These are phyloP conservation scores for Aureobasidium sp. DNA, from an alignment of 2,329 filamentous ascomycete species.

Conservation along the genomic window DNA sequence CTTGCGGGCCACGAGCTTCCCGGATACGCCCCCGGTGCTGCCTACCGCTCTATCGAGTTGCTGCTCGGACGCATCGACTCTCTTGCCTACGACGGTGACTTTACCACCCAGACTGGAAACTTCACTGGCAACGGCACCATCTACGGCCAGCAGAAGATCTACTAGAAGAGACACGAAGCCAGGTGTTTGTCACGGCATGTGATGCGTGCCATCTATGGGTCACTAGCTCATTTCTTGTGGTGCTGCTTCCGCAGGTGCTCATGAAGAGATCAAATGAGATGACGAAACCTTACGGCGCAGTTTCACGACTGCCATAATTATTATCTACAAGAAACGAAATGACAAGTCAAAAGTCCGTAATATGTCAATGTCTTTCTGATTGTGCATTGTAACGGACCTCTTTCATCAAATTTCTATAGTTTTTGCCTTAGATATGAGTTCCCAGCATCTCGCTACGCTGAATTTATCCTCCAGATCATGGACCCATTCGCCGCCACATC, in stretches of 20 bases:
- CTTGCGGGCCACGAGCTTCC: constrained; percentile 23
- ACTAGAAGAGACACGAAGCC: not conserved
- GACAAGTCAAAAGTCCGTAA: not conserved
- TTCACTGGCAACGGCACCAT: constrained; percentile 19
- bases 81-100: constrained; percentile 36
- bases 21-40: constrained; percentile 34
- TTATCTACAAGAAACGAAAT: not conserved
- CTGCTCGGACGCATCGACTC: constrained; percentile 62
- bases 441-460: too few species aligned
- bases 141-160: not conserved
- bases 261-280: not conserved
- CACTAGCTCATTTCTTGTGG: not conserved
- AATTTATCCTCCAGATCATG: not conserved
- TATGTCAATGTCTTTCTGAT: not conserved
- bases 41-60: constrained; percentile 68
- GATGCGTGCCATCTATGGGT: not conserved
- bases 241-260: not conserved
- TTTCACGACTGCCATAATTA: not conserved
- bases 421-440: too few species aligned
- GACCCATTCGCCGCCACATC: not conserved
- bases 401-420: too few species aligned
- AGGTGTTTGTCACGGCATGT: not conserved
- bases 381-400: not conserved
- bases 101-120: constrained; percentile 31
- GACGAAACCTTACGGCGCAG: not conserved